phyloP scores from a whole-genome alignment of 208 protist species.

The Phytomonas serpens region DNA sequence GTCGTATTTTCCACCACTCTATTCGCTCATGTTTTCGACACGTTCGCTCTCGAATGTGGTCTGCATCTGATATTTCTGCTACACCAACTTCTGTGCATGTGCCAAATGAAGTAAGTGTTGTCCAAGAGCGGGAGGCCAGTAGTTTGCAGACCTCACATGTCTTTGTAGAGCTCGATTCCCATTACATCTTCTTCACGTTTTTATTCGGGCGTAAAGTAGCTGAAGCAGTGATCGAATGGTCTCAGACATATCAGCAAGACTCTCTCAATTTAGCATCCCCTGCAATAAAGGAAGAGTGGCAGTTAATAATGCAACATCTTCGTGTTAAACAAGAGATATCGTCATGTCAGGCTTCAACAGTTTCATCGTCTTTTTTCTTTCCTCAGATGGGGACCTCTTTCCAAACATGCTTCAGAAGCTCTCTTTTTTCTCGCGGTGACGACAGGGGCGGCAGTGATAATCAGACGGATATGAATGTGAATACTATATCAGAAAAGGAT shows the following conservation, averaged over 20 bases:
- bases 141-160: background rate
- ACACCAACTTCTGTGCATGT: background rate
- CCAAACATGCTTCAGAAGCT: background rate
- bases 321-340: background rate
- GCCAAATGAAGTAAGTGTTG: background rate
- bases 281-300: background rate
- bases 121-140: background rate
- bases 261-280: background rate
- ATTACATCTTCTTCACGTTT: constrained; percentile 11
- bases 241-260: background rate
- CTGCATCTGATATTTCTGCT: background rate
- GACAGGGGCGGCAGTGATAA: background rate
- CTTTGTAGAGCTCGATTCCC: background rate
- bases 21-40: background rate
- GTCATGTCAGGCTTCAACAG: background rate
- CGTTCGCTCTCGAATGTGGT: background rate
- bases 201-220: constrained; percentile 7
- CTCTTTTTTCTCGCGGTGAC: background rate
- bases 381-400: background rate
- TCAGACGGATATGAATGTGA: background rate
- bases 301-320: background rate
- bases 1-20: background rate
- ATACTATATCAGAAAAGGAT: constrained; percentile 36
- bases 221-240: background rate
- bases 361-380: background rate